phyloP scores from a whole-genome alignment of 1,139 yeast species.

The Candida sp. region DNA sequence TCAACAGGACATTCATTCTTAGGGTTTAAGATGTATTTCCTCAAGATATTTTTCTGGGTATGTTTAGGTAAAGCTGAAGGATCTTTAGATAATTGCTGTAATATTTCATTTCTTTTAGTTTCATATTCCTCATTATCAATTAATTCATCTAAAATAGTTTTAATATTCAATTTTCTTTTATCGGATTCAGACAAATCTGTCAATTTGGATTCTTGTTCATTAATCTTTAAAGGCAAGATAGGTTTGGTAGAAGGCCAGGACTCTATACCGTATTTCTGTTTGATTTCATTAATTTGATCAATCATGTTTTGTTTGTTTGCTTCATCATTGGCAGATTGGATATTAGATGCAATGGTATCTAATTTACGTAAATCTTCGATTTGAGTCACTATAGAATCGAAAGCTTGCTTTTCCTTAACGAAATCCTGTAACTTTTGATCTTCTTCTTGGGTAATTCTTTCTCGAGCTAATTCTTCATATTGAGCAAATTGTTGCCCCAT shows the following conservation, averaged over 20 bases:
- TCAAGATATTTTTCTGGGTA: constrained; percentile 37
- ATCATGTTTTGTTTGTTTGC: constrained; percentile 37
- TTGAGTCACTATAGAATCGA: constrained; percentile 31
- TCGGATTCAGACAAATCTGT: constrained; percentile 17
- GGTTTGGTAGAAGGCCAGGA: constrained; percentile 57
- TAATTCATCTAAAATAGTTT: constrained; percentile 29
- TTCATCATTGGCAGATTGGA: constrained; percentile 18
- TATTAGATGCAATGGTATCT: constrained; percentile 35
- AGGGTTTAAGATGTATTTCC: constrained; percentile 38
- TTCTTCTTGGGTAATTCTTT: constrained; percentile 62
- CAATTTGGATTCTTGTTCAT: constrained; percentile 17
- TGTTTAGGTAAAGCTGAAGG: constrained; percentile 21
- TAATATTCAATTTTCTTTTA: constrained; percentile 25
- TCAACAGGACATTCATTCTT: constrained; percentile 34
- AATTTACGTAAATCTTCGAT: constrained; percentile 49
- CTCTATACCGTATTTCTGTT: constrained; percentile 49
- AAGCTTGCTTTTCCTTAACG: constrained; percentile 40
- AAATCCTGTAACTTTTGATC: constrained; percentile 47
- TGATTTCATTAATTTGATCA: constrained; percentile 45
- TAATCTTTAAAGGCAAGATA: constrained; percentile 28
- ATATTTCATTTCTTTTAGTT: constrained; percentile 21
- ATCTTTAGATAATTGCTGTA: constrained; percentile 21
- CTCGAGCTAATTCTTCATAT: constrained; percentile 72
- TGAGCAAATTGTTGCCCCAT: constrained; percentile 90
- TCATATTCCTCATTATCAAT: constrained; percentile 24